phyloP scores from a whole-genome alignment of 2,329 filamentous ascomycete species.

The Paraconiothyrium brasiliense region DNA sequence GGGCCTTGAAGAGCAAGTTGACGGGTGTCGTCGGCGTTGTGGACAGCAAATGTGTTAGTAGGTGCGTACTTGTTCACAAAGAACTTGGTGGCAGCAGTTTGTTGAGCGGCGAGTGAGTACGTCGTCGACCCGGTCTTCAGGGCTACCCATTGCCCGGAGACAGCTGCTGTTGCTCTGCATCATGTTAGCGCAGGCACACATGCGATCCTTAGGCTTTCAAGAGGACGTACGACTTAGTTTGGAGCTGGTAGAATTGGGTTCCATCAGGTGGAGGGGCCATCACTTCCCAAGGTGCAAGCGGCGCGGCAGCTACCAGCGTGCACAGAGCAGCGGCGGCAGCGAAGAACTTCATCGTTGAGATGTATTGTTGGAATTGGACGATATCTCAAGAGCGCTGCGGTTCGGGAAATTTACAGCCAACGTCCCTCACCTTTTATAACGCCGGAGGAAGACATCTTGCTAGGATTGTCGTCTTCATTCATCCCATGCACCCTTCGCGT shows the following conservation, averaged over 20 bases:
- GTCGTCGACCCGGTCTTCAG: conserved; percentile 29
- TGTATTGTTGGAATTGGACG: neutral
- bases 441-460: neutral
- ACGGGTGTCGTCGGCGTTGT: conserved; percentile 39
- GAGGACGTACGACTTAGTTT: conserved; percentile 37
- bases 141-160: conserved; percentile 37
- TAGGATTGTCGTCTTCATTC: neutral
- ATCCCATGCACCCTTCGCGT: neutral
- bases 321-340: conserved; percentile 28
- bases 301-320: conserved; percentile 32
- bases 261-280: conserved; percentile 32
- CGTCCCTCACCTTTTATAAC: conserved; percentile 1
- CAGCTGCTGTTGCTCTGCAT: conserved; percentile 26
- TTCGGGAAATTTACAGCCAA: too few relatives aligned
- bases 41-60: conserved; percentile 36
- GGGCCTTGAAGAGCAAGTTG: conserved; percentile 39
- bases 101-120: conserved; percentile 29
- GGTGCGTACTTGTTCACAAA: conserved; percentile 34
- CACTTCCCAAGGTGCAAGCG: conserved; percentile 22
- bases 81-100: conserved; percentile 35
- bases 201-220: too few relatives aligned
- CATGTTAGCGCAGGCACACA: neutral
- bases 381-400: neutral
- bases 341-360: conserved; percentile 35
- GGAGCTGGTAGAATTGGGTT: conserved; percentile 38